These are phyloP conservation scores for Helianthus annuus DNA, from an alignment of 129 eudicot species.

Conservation along the genomic window DNA sequence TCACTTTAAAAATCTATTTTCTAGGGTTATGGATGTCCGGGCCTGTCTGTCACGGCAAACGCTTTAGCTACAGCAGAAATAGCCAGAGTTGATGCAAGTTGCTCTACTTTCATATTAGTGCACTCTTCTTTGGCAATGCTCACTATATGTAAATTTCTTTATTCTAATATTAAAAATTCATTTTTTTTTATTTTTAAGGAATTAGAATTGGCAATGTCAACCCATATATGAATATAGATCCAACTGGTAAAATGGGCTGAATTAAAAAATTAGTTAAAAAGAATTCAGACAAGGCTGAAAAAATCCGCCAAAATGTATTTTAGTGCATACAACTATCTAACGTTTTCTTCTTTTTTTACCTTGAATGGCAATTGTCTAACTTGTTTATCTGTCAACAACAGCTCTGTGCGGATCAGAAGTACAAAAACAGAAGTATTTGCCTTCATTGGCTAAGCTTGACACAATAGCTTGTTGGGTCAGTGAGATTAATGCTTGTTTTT, in stretches of 20 bases:
- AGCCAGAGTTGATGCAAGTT: constrained; percentile 98
- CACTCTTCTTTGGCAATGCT: constrained; percentile 99
- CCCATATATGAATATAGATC: neutral
- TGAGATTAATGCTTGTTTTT: constrained; percentile 19
- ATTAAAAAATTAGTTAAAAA: neutral
- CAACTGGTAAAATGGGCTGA: neutral
- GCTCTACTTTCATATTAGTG: constrained; percentile 91
- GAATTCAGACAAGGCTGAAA: neutral
- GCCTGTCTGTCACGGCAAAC: constrained; percentile 76
- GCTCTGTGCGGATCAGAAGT: constrained; percentile 82
- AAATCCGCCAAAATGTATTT: neutral
- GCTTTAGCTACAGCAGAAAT: constrained; percentile 87
- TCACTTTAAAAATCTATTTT: constrained; percentile 17
- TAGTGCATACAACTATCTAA: neutral
- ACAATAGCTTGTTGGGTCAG: constrained; percentile 93
- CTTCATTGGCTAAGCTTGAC: constrained; percentile 76
- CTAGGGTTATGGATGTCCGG: constrained; percentile 97
- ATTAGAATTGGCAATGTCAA: neutral
- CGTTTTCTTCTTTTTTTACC: constrained; percentile 16
- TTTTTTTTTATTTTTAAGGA: neutral
- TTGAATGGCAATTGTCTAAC: neutral
- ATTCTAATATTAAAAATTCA: constrained; percentile 5
- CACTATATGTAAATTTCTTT: constrained; percentile 67
- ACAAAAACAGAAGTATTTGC: constrained; percentile 84
- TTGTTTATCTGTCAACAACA: constrained; percentile 39